phyloP scores from a whole-genome alignment of 2,329 filamentous ascomycete genomes.

The Hypoxylon sp. region DNA sequence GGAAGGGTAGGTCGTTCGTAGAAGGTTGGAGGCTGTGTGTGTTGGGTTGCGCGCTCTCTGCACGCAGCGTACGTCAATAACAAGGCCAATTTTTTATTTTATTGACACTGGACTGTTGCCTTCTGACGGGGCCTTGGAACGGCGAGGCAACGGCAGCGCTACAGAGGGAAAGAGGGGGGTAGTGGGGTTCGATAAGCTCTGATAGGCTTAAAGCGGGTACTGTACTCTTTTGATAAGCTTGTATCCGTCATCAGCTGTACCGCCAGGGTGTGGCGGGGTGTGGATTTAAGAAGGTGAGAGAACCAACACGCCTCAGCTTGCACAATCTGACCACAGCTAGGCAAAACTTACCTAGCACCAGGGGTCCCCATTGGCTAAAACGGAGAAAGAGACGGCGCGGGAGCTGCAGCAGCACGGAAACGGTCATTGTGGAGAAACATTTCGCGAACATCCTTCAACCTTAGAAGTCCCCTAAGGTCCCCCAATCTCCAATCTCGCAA shows the following conservation, averaged over 20 bases:
- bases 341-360: background rate
- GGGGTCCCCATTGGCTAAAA: slow-evolving; percentile 40
- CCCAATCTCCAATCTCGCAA: slow-evolving; percentile 30
- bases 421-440: slow-evolving; percentile 45
- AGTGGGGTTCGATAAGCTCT: slow-evolving; percentile 24
- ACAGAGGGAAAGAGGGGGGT: slow-evolving; percentile 21
- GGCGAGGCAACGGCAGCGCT: slow-evolving; percentile 40
- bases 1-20: slow-evolving; percentile 4
- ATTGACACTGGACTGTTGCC: slow-evolving; percentile 38
- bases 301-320: slow-evolving; percentile 35
- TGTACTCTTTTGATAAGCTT: slow-evolving; percentile 15
- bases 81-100: slow-evolving; percentile 37
- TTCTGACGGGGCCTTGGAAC: slow-evolving; percentile 21
- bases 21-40: slow-evolving; percentile 16
- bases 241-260: background rate
- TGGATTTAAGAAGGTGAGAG: slow-evolving; percentile 30
- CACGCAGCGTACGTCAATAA: slow-evolving; percentile 16
- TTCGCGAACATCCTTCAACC: slow-evolving; percentile 41
- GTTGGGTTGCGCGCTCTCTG: slow-evolving; percentile 15
- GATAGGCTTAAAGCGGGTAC: slow-evolving; percentile 32
- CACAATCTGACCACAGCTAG: slow-evolving; percentile 31
- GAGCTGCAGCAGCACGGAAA: slow-evolving; percentile 42
- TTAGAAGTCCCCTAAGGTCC: slow-evolving; percentile 30
- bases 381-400: slow-evolving; percentile 48
- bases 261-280: background rate